These are phyloP conservation scores for Dryadomyces quercivorus DNA, from an alignment of 2,329 filamentous ascomycete genomes.

Conservation along the genomic window DNA sequence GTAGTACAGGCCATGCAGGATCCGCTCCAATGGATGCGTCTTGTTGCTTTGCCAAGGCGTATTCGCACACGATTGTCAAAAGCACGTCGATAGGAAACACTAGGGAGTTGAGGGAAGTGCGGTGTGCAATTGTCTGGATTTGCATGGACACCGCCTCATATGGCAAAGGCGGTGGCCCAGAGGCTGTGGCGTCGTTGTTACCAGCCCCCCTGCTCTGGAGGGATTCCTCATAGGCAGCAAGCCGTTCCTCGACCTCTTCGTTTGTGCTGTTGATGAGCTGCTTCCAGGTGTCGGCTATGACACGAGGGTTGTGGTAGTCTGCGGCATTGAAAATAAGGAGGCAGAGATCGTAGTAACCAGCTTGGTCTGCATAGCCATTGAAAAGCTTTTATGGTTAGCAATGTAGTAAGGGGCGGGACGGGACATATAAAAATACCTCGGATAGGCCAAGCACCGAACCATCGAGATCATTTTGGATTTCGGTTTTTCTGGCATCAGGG, in stretches of 20 bases:
- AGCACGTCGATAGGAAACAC: constrained; percentile 52
- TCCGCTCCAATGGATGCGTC: constrained; percentile 46
- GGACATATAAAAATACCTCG: constrained; percentile 36
- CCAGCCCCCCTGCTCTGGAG: constrained; percentile 18
- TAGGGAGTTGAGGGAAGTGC: constrained; percentile 51
- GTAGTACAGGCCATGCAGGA: constrained; percentile 42
- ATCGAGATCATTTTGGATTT: constrained; percentile 58
- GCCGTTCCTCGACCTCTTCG: constrained; percentile 34
- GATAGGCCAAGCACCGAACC: constrained; percentile 67
- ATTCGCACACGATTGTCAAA: constrained; percentile 50
- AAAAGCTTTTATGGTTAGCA: constrained; percentile 51
- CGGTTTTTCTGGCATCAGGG: constrained; percentile 44
- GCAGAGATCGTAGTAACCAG: constrained; percentile 80
- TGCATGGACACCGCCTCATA: constrained; percentile 59
- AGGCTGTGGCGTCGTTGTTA: constrained; percentile 11
- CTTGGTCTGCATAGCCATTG: constrained; percentile 82
- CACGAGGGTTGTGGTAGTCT: constrained; percentile 77
- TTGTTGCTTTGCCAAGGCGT: constrained; percentile 45
- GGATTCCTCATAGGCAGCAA: constrained; percentile 22
- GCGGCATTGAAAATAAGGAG: constrained; percentile 85
- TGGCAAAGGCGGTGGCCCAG: constrained; percentile 37
- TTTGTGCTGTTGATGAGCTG: constrained; percentile 66
- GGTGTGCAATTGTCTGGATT: constrained; percentile 52
- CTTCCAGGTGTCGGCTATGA: constrained; percentile 76
- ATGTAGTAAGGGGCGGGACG: background rate